Evolutionary conservation across 78 protist genomes (phyloP).

Genomic region (Dictyostelium citrinum): DNA sequence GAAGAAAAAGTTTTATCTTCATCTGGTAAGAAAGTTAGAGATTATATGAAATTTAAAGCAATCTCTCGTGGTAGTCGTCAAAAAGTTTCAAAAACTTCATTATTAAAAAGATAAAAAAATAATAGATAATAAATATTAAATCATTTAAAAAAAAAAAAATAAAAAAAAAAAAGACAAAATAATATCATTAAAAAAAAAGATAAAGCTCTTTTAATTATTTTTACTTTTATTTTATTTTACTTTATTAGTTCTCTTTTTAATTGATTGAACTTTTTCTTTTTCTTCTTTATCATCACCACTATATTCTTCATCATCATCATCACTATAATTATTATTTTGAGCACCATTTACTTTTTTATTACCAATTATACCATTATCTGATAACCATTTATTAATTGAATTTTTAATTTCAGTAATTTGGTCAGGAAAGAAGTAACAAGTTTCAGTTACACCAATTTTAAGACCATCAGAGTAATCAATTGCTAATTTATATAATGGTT

Average conservation of each 20-base stretch:
- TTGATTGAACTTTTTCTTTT: not conserved
- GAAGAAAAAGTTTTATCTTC: not conserved
- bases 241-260: not conserved
- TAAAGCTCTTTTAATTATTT: not conserved
- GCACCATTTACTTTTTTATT: not conserved
- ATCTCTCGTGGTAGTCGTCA: not conserved
- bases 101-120: not conserved
- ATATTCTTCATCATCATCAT: not conserved
- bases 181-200: not conserved
- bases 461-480: not conserved
- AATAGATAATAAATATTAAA: not conserved
- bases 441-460: conserved; percentile 11
- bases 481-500: not conserved
- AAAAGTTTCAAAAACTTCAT: conserved; percentile 5
- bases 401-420: not conserved
- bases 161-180: not conserved
- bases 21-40: not conserved
- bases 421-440: not conserved
- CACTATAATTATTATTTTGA: not conserved
- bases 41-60: not conserved
- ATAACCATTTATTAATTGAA: not conserved
- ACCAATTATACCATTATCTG: not conserved
- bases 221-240: not conserved
- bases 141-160: not conserved
- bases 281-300: not conserved